Evolutionary conservation across 2,329 filamentous ascomycete genomes (phyloP).

Genomic region (Venturia carpophila): DNA sequence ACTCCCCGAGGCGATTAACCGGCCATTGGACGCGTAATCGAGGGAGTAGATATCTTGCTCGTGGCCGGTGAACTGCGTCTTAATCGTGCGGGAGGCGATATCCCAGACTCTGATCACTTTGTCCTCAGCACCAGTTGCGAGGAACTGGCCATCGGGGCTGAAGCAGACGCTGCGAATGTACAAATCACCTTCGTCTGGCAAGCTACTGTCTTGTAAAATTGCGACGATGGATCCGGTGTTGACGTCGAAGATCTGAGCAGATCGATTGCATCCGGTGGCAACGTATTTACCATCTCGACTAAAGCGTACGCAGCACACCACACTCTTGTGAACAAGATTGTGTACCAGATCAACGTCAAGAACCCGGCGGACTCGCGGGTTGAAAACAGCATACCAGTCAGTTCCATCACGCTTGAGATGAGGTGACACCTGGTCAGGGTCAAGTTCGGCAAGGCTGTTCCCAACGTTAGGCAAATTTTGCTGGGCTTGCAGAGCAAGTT

Average conservation of each 20-base stretch:
- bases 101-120: slow-evolving; percentile 98
- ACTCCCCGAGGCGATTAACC: slow-evolving; percentile 89
- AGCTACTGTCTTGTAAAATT: slow-evolving; percentile 79
- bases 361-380: slow-evolving; percentile 79
- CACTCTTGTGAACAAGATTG: slow-evolving; percentile 86
- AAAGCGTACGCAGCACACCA: slow-evolving; percentile 97
- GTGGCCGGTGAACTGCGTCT: slow-evolving; percentile 90
- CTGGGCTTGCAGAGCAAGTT: slow-evolving; percentile 30
- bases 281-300: slow-evolving; percentile 93
- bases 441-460: slow-evolving; percentile 75
- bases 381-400: slow-evolving; percentile 97
- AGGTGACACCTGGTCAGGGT: slow-evolving; percentile 74
- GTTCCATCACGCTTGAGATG: slow-evolving; percentile 81
- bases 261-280: slow-evolving; percentile 93
- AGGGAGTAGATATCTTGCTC: slow-evolving; percentile 98
- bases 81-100: slow-evolving; percentile 73
- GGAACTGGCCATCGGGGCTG: slow-evolving; percentile 87
- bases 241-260: slow-evolving; percentile 99
- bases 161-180: slow-evolving; percentile 99
- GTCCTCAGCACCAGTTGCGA: slow-evolving; percentile 94
- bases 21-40: slow-evolving; percentile 88
- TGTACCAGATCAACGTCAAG: slow-evolving; percentile 92
- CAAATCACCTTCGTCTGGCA: slow-evolving; percentile 81
- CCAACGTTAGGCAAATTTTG: slow-evolving; percentile 42
- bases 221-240: slow-evolving; percentile 78